Evolutionary conservation across 2,329 filamentous ascomycete genomes (phyloP).

Genomic region (Aaosphaeria pasadenensis): DNA sequence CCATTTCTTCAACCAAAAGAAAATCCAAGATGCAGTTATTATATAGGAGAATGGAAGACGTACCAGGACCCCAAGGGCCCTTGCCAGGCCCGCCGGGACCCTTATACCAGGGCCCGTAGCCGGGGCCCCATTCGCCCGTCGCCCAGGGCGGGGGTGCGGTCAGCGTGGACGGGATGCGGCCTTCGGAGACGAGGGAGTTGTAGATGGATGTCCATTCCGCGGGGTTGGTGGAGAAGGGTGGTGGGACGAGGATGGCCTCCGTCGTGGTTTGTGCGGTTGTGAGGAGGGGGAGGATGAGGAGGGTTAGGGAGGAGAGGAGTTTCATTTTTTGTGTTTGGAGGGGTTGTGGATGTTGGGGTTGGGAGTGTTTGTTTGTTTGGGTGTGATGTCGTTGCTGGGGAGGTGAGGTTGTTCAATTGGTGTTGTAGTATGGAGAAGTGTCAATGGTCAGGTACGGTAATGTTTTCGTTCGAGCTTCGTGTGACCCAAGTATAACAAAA

Average conservation of each 20-base stretch:
- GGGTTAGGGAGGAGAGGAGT: neutral
- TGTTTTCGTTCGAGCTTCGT: no score
- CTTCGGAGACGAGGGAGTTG: slow-evolving; percentile 4
- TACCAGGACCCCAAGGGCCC: slow-evolving; percentile 1
- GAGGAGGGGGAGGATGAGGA: slow-evolving; percentile 1
- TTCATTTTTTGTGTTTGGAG: neutral
- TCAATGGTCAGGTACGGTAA: no score
- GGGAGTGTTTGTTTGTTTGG: no score
- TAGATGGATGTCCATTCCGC: slow-evolving; percentile 5
- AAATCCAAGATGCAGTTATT: no score
- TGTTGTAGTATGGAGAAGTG: no score
- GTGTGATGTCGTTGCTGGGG: no score
- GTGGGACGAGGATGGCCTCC: neutral
- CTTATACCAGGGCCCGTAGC: slow-evolving; percentile 3
- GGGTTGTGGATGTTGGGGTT: no score
- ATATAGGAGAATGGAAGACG: no score
- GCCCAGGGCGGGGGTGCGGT: neutral
- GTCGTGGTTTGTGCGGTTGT: neutral
- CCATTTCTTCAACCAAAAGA: no score
- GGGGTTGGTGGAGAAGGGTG: neutral
- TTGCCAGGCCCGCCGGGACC: neutral
- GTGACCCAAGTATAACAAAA: no score
- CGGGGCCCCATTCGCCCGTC: slow-evolving; percentile 5
- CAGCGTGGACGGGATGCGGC: slow-evolving; percentile 5
- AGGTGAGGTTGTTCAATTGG: no score